Evolutionary conservation across 176 grass and related monocot species (phyloP).

Genomic region (Cenchrus purpureus): DNA sequence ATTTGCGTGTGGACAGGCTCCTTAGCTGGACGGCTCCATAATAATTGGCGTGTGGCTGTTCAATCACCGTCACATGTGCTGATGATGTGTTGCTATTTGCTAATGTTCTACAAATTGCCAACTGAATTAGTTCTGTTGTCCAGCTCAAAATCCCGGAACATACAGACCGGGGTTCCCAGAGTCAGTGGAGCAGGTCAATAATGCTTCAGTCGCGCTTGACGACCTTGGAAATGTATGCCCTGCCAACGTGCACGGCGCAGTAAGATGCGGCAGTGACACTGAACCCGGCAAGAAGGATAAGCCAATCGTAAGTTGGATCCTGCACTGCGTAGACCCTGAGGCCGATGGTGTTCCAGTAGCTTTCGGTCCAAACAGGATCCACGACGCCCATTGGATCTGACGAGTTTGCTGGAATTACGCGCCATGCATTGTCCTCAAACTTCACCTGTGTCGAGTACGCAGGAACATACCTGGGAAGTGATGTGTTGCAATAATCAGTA

Average conservation of each 20-base stretch:
- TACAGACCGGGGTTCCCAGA: background rate
- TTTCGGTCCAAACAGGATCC: conserved; percentile 94
- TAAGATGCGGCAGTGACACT: conserved; percentile 64
- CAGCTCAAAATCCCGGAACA: conserved; percentile 6
- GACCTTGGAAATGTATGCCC: conserved; percentile 65
- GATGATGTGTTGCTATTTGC: background rate
- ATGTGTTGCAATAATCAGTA: conserved; percentile 7
- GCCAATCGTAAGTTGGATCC: conserved; percentile 60
- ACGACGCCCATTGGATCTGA: conserved; percentile 64
- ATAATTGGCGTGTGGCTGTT: background rate
- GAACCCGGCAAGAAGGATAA: conserved; percentile 64
- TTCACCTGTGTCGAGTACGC: conserved; percentile 90
- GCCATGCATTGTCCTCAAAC: conserved; percentile 69
- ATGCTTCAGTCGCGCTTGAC: conserved; percentile 72
- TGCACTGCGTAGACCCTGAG: conserved; percentile 88
- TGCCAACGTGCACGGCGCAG: conserved; percentile 50
- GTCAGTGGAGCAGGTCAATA: conserved; percentile 12
- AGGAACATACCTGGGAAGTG: conserved; percentile 77
- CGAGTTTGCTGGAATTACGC: conserved; percentile 59
- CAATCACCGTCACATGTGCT: background rate
- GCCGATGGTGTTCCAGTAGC: conserved; percentile 89
- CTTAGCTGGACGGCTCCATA: conserved; percentile 19
- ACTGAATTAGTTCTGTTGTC: background rate
- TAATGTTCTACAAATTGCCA: conserved; percentile 6
- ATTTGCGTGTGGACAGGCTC: background rate